These are phyloP conservation scores for Apiospora aurea DNA, from an alignment of 2,329 filamentous ascomycete species.

Conservation along the genomic window DNA sequence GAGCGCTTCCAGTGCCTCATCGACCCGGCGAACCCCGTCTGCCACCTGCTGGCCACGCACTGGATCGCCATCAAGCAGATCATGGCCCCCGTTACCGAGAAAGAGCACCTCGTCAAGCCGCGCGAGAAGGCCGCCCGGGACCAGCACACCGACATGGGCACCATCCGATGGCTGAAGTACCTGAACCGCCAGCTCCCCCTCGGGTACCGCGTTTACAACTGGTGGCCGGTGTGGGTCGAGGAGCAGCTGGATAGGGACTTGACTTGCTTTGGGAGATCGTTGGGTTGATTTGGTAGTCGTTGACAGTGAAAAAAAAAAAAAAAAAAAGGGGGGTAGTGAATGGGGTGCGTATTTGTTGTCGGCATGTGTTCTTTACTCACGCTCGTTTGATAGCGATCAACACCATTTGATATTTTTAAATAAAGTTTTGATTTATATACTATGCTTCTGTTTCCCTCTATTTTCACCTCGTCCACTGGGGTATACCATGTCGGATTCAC, in stretches of 20 bases:
- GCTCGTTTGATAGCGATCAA: neutral
- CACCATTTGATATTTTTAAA: neutral
- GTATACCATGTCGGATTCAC: neutral
- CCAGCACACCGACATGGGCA: slow-evolving; percentile 47
- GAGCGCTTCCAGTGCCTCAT: slow-evolving; percentile 58
- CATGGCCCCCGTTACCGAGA: slow-evolving; percentile 56
- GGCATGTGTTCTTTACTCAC: neutral
- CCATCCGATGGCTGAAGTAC: slow-evolving; percentile 57
- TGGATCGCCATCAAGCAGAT: slow-evolving; percentile 63
- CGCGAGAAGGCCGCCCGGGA: slow-evolving; percentile 35
- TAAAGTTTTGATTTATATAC: neutral
- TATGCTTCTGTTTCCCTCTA: neutral
- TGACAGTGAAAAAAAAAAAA: neutral
- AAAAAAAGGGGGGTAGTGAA: neutral
- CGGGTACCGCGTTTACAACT: slow-evolving; percentile 54
- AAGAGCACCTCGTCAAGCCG: slow-evolving; percentile 41
- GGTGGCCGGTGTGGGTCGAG: slow-evolving; percentile 64
- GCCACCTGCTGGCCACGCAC: slow-evolving; percentile 58
- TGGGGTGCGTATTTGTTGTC: neutral
- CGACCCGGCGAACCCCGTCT: slow-evolving; percentile 53
- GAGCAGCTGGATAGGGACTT: slow-evolving; percentile 54
- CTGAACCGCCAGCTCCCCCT: slow-evolving; percentile 56
- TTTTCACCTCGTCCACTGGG: neutral
- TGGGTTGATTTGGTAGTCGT: slow-evolving; percentile 21
- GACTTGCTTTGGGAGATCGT: slow-evolving; percentile 52